Conservation (phyloP, 257 asterid genomes). For the Thymus quinquecostatus region DNA sequence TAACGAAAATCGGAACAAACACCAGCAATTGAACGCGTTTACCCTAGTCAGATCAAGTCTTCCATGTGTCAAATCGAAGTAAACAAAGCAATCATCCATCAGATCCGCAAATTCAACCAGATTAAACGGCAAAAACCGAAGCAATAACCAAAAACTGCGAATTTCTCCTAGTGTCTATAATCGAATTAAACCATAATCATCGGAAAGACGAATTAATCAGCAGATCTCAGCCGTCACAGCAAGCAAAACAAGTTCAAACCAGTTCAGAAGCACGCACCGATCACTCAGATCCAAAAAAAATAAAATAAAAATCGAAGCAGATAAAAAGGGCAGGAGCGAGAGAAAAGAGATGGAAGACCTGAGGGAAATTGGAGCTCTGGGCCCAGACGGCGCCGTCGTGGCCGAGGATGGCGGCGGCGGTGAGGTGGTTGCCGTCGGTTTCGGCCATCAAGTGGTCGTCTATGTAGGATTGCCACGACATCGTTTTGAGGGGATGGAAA, state of each 20-base stretch:
- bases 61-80: not conserved
- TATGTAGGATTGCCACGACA: conserved; percentile 96
- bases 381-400: conserved; percentile 90
- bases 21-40: conserved; percentile 8
- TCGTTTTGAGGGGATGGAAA: conserved; percentile 30
- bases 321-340: not conserved
- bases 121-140: not conserved
- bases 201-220: not conserved
- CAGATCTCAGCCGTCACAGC: conserved; percentile 23
- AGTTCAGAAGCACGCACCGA: not conserved
- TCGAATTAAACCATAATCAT: conserved; percentile 21
- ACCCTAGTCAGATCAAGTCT: conserved; percentile 28
- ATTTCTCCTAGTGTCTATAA: not conserved
- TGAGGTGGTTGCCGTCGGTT: conserved; percentile 56
- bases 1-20: not conserved
- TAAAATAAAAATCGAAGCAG: not conserved
- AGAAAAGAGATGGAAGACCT: conserved; percentile 40
- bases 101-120: conserved; percentile 33
- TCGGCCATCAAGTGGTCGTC: conserved; percentile 84
- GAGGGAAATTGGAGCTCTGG: conserved; percentile 71
- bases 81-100: conserved; percentile 22
- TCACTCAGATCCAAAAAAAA: conserved; percentile 33
- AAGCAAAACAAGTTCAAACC: conserved; percentile 6
- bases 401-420: conserved; percentile 80
- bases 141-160: not conserved